Base-by-base conservation (phyloP, 495 filamentous ascomycete species). In the Aspergillus campestris region DNA sequence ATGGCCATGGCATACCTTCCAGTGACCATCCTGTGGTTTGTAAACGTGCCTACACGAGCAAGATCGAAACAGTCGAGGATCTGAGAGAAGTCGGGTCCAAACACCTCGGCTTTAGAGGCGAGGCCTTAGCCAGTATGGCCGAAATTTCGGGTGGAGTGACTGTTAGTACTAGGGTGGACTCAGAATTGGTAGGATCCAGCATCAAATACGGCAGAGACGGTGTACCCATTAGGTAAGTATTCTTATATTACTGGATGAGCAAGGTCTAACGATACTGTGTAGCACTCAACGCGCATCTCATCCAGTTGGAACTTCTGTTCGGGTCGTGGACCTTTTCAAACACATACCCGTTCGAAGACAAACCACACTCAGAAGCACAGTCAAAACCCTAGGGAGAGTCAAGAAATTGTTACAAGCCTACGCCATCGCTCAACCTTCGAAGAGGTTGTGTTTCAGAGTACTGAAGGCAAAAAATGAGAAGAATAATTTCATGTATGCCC, bases 71-170 rank as follows among this genome's bases (percentile, higher is more conserved):
- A 14, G 71, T 87, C 32, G 74, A 82, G 0, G 89, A 97, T 41
- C 70, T 95, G n/a, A 73, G 59, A 38, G 66, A 54, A 10, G 53
- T 86, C 3, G 85, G 80, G 12, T 80, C 82, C 0, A 73, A 64
- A n/a, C 84, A 73, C 2, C 67, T 95, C 32, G 92, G 92, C 0
- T 98, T 98, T 57, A 74, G 92, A 40, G 92, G 92, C 8, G 81
- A 90, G 59, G 89, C 92, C 8, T 63, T 97, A 40, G 87, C 89
- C 0, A 90, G 86, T 58, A 76, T 78, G 27, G 83, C 80, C 12
- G 78, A 87, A 45, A 59, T 94, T 50, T 84, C 74, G 10, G 73
- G 80, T 5, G 50, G 66, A 3, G 49, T 96, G 42, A 71, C 65
- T 1, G 65, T 96, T 31, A 83, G 74, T 3, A 97, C 92, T 0